A percentile compares a stretch with the other conserved stretches of the same genome.
These are phyloP conservation scores for Colletotrichum sp. DNA, from an alignment of 2,329 filamentous ascomycete species.

Conservation along the genomic window DNA sequence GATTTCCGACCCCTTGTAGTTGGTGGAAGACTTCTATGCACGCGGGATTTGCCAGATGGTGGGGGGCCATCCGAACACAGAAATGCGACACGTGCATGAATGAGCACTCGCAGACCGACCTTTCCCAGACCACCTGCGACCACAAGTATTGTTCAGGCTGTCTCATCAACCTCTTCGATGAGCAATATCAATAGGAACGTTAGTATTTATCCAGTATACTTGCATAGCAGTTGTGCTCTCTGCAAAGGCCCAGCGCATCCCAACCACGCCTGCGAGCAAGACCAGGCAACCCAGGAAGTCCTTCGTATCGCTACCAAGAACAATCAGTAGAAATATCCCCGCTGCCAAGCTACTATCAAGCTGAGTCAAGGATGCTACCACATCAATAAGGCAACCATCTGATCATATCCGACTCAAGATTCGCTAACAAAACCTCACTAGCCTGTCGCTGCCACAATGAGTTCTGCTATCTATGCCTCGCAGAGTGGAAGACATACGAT, in stretches of 20 bases:
- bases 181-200: neutral
- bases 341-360: neutral
- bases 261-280: neutral
- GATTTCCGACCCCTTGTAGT: accelerated
- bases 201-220: accelerated
- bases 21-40: no score
- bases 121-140: neutral
- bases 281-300: neutral
- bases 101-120: neutral
- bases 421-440: neutral
- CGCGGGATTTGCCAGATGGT: no score
- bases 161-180: neutral
- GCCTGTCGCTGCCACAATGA: neutral
- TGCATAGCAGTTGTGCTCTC: neutral
- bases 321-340: neutral
- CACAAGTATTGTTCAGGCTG: neutral
- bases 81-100: neutral
- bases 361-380: neutral
- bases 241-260: neutral
- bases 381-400: neutral
- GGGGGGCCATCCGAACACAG: neutral
- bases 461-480: neutral
- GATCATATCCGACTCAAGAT: no score
- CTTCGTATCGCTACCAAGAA: neutral
- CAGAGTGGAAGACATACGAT: neutral